These are phyloP conservation scores for Macrophomina phaseolina DNA, from an alignment of 2,329 filamentous ascomycete genomes.

Conservation along the genomic window DNA sequence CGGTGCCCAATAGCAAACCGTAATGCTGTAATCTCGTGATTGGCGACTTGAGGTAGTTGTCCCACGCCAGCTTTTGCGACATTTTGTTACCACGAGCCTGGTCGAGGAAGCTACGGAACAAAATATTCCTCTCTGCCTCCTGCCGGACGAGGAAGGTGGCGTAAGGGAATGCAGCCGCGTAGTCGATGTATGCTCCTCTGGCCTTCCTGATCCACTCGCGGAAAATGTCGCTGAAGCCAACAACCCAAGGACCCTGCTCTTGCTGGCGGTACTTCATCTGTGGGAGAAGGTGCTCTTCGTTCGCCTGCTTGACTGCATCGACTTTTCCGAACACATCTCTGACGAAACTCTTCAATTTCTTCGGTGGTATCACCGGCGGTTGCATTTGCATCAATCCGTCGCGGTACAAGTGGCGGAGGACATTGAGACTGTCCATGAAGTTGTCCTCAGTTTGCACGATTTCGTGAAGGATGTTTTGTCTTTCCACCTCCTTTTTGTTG, in stretches of 20 bases:
- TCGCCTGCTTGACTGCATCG: constrained; percentile 85
- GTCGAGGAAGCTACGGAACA: constrained; percentile 87
- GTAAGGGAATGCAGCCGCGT: constrained; percentile 84
- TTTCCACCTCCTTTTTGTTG: constrained; percentile 85
- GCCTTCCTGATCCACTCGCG: constrained; percentile 98
- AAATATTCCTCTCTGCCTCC: constrained; percentile 81
- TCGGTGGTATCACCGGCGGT: constrained; percentile 80
- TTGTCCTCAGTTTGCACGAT: constrained; percentile 92
- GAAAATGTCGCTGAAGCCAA: constrained; percentile 95
- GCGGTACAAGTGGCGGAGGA: constrained; percentile 83
- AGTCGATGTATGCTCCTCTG: constrained; percentile 85
- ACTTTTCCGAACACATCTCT: constrained; percentile 88
- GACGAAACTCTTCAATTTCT: constrained; percentile 80
- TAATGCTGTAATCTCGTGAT: constrained; percentile 94
- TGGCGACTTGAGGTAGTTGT: constrained; percentile 90
- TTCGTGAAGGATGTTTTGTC: constrained; percentile 94
- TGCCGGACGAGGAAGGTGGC: constrained; percentile 83
- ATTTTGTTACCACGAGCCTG: constrained; percentile 77
- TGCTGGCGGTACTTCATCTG: constrained; percentile 97
- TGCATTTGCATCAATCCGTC: constrained; percentile 76
- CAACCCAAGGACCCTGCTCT: constrained; percentile 93
- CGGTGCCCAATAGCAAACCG: constrained; percentile 78
- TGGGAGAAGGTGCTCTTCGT: constrained; percentile 88
- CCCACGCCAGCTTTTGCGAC: constrained; percentile 87
- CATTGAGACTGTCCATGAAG: constrained; percentile 87